phyloP scores from a whole-genome alignment of 371 early-diverging fungal species.

The Actinomucor elegans region DNA sequence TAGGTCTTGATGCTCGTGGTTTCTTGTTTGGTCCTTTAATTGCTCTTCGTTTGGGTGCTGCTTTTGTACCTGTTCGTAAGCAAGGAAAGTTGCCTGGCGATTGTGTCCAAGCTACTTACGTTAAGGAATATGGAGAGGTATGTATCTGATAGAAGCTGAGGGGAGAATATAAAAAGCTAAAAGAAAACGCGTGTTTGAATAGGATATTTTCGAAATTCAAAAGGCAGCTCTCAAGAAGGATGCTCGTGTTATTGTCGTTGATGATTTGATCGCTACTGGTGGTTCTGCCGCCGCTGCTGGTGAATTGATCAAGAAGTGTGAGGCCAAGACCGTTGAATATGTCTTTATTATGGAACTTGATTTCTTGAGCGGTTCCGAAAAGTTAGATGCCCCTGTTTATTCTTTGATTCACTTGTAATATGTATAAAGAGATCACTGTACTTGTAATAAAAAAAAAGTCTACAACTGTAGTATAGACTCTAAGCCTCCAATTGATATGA shows the following conservation, averaged over 20 bases:
- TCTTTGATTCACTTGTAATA: conserved; percentile 78
- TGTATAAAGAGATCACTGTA: no score
- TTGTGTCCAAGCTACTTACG: conserved; percentile 70
- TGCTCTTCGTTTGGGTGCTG: conserved; percentile 84
- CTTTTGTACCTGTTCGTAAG: conserved; percentile 96
- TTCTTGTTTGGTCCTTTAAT: conserved; percentile 90
- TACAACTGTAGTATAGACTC: no score
- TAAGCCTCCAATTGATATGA: no score
- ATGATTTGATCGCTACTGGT: conserved; percentile 97
- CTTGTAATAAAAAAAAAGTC: no score
- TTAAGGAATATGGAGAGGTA: conserved; percentile 95
- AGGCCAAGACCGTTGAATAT: conserved; percentile 80
- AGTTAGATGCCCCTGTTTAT: conserved; percentile 83
- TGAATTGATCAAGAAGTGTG: conserved; percentile 73
- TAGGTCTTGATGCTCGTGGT: conserved; percentile 88
- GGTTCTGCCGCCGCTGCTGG: conserved; percentile 85
- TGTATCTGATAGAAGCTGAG: no score
- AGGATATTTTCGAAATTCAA: conserved; percentile 94
- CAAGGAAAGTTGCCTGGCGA: conserved; percentile 94
- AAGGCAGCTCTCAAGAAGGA: conserved; percentile 76
- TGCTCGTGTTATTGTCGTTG: conserved; percentile 88
- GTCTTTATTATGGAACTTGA: conserved; percentile 91
- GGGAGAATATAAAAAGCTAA: conserved; percentile 18
- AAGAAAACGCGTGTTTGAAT: background rate
- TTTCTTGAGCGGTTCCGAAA: conserved; percentile 77